Base-by-base conservation (phyloP, 176 grass and related monocot genomes). In the Phoenix dactylifera region DNA sequence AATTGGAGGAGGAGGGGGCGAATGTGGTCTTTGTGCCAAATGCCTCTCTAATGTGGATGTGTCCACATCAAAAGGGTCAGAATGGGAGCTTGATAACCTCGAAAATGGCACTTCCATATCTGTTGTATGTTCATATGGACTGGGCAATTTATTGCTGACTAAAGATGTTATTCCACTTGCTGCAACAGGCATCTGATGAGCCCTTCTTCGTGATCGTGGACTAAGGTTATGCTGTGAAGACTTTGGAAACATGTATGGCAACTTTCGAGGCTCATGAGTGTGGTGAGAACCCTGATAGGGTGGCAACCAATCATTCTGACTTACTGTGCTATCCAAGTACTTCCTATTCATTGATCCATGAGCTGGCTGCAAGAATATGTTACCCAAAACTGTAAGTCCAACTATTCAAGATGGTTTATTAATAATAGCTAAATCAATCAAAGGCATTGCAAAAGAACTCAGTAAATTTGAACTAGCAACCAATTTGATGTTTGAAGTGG, bases 41-140 rank as follows among this genome's bases (percentile, higher is more conserved):
- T 82, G 63, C 63, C 62, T 86, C 67, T 85, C 81, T 18, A 23
- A 52, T 25, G 76, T 50, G 29, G 72, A 65, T 23, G 58, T 39
- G 48, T 85, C 82, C 67, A 70, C 63, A 79, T 61, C 78, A 18
- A 85, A 59, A 20, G 50, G 23, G 18, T 73, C 24, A 71, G 72
- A 73, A 66, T 73, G 75, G 55, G 71, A 58, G 72, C 63, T 66
- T 22, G 79, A 51, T 44, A 72, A 68, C 62, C 84, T 74, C 23
- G 81, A 72, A 39, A 60, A 66, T 58, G 65, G 51, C 68, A 88
- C 53, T 71, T 91, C 88, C 70, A 30, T 32, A 58, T 90, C 79
- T 66, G 59, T 72, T 72, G 76, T 50, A 72, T 59, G 22, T 26
- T 72, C 49, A 72, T 61, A 52, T 32, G 35, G 55, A 51, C 14